These are phyloP conservation scores for Urochloa ruziziensis DNA, from an alignment of 176 grass and related monocot species.

Conservation along the genomic window DNA sequence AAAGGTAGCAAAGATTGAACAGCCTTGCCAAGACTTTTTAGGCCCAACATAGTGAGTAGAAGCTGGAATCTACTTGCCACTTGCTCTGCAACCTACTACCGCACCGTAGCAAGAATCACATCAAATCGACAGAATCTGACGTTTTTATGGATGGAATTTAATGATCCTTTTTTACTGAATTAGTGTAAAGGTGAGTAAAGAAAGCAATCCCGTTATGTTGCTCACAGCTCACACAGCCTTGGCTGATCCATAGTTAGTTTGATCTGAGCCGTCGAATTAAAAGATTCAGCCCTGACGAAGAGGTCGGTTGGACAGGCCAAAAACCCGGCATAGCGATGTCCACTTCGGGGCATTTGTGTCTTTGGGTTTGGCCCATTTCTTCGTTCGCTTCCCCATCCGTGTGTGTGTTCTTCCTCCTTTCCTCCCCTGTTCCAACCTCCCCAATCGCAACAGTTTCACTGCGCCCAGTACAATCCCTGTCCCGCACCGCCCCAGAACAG, in stretches of 20 bases:
- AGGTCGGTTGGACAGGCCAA: not conserved
- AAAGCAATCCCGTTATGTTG: not conserved
- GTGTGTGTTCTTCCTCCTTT: not conserved
- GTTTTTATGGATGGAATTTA: not conserved
- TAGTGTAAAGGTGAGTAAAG: not conserved
- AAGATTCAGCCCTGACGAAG: not conserved
- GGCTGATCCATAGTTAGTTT: not conserved
- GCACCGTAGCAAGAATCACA: not conserved
- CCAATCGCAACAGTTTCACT: constrained; percentile 31
- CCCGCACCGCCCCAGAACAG: constrained; percentile 3
- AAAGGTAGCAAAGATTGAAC: no score
- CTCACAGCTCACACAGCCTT: not conserved
- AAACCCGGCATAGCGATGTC: not conserved
- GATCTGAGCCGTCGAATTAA: not conserved
- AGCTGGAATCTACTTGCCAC: no score
- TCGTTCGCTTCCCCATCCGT: not conserved
- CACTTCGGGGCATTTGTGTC: not conserved
- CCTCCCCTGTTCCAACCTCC: not conserved
- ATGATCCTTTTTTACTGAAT: not conserved
- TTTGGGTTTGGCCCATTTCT: constrained; percentile 2
- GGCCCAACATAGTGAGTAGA: no score
- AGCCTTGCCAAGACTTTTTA: no score
- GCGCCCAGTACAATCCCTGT: not conserved
- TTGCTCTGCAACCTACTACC: no score
- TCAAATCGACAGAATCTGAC: not conserved